These are phyloP conservation scores for Dittrichia graveolens DNA, from an alignment of 129 eudicot species.

Conservation along the genomic window DNA sequence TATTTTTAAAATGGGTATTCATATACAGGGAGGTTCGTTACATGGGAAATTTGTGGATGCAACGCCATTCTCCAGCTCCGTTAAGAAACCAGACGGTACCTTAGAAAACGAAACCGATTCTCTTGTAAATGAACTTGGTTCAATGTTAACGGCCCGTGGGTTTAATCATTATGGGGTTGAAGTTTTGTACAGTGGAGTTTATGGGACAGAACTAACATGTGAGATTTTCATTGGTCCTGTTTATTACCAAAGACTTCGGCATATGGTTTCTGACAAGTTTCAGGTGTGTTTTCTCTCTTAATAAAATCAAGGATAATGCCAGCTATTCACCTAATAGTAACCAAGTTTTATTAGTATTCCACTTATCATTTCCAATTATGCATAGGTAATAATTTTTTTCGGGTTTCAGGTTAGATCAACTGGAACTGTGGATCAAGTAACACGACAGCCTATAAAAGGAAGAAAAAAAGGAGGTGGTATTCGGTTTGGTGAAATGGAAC, in stretches of 20 bases:
- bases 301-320: background rate
- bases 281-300: conserved; percentile 52
- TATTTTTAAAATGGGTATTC: background rate
- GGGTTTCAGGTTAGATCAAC: conserved; percentile 78
- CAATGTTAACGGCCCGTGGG: conserved; percentile 61
- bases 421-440: conserved; percentile 78
- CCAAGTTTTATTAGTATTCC: background rate
- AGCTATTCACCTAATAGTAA: too few species aligned
- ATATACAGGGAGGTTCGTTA: conserved; percentile 74
- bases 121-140: conserved; percentile 84
- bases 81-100: conserved; percentile 41
- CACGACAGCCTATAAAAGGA: conserved; percentile 92
- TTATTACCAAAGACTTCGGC: conserved; percentile 90
- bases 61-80: conserved; percentile 66
- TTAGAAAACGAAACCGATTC: conserved; percentile 50
- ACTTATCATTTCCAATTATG: background rate
- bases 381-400: background rate
- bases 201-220: conserved; percentile 79
- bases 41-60: conserved; percentile 80
- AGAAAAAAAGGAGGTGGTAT: conserved; percentile 95
- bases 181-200: conserved; percentile 86
- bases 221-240: conserved; percentile 97
- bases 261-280: conserved; percentile 97
- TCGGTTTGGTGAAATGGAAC: conserved; percentile 96
- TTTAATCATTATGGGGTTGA: conserved; percentile 77